Percentiles rank a stretch among this genome's conserved stretches.
Conservation (phyloP, 2,329 filamentous ascomycete genomes). For the Fusarium ambrosium region DNA sequence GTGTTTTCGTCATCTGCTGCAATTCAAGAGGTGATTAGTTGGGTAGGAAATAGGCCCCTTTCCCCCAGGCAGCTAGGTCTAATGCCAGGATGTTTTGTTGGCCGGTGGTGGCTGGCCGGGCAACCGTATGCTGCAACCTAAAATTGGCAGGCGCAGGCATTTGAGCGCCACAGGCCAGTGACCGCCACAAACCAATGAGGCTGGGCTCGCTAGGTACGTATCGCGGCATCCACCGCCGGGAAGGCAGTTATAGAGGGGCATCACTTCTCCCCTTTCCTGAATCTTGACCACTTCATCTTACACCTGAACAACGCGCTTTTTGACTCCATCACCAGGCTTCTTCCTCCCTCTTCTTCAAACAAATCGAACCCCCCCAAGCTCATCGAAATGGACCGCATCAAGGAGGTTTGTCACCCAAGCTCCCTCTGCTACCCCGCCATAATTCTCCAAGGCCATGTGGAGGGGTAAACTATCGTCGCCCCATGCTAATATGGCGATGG, state of each 20-base stretch:
- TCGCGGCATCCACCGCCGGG: slow-evolving; percentile 38
- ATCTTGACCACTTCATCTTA: slow-evolving; percentile 52
- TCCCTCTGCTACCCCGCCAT: slow-evolving; percentile 49
- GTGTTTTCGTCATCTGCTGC: slow-evolving; percentile 21
- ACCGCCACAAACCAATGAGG: slow-evolving; percentile 46
- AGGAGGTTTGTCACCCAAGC: slow-evolving; percentile 76
- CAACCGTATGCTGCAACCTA: slow-evolving; percentile 43
- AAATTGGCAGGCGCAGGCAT: slow-evolving; percentile 33
- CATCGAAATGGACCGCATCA: slow-evolving; percentile 84
- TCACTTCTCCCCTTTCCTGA: slow-evolving; percentile 54
- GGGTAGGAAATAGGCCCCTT: slow-evolving; percentile 29
- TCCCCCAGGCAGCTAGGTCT: slow-evolving; percentile 15
- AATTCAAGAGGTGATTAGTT: slow-evolving; percentile 38
- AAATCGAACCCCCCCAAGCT: slow-evolving; percentile 22
- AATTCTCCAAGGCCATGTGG: slow-evolving; percentile 46
- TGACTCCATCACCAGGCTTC: slow-evolving; percentile 47
- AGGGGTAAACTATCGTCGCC: slow-evolving; percentile 47
- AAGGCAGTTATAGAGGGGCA: slow-evolving; percentile 54
- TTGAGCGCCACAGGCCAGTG: slow-evolving; percentile 34
- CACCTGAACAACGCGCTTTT: slow-evolving; percentile 51
- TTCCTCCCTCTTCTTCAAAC: slow-evolving; percentile 26
- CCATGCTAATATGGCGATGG: slow-evolving; percentile 44
- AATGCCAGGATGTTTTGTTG: slow-evolving; percentile 41
- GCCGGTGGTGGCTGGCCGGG: slow-evolving; percentile 45
- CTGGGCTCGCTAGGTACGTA: slow-evolving; percentile 33